Conservation (phyloP, 2,329 filamentous ascomycete genomes). For the Neurospora sp. region DNA sequence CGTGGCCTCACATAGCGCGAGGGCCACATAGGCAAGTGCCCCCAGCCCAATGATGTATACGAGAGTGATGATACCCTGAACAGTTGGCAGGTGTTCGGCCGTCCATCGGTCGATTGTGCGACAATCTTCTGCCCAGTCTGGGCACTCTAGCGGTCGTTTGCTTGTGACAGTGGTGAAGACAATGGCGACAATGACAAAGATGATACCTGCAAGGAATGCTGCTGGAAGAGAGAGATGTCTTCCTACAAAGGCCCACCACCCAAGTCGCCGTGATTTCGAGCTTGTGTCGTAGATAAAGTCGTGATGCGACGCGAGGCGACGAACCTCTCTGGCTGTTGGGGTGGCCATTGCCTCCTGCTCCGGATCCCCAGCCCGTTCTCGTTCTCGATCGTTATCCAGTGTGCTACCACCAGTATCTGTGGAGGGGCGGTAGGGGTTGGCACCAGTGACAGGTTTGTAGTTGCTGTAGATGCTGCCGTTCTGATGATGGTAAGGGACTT, state of each 20-base stretch:
- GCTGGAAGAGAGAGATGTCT: constrained; percentile 13
- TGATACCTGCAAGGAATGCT: constrained; percentile 9
- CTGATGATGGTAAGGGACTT: background rate
- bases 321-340: constrained; percentile 13
- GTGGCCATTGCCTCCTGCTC: constrained; percentile 6
- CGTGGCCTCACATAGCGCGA: constrained; percentile 11
- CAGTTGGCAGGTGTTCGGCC: constrained; percentile 11
- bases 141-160: constrained; percentile 14
- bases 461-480: background rate
- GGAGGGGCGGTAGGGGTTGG: background rate
- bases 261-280: constrained; percentile 9
- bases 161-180: constrained; percentile 12
- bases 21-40: constrained; percentile 9
- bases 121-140: constrained; percentile 13
- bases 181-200: constrained; percentile 13
- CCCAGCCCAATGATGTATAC: constrained; percentile 16
- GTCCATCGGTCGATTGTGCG: constrained; percentile 12
- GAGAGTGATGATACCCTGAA: constrained; percentile 17
- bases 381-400: background rate
- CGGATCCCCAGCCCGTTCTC: background rate
- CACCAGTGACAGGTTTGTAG: background rate
- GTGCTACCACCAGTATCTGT: background rate
- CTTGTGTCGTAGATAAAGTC: constrained; percentile 13
- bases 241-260: constrained; percentile 12
- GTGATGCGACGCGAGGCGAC: constrained; percentile 15